Evolutionary conservation across 2,329 filamentous ascomycete genomes (phyloP), one percentile per base, ranked within the genome.

Genomic region (Fusarium praegraminearum): DNA sequence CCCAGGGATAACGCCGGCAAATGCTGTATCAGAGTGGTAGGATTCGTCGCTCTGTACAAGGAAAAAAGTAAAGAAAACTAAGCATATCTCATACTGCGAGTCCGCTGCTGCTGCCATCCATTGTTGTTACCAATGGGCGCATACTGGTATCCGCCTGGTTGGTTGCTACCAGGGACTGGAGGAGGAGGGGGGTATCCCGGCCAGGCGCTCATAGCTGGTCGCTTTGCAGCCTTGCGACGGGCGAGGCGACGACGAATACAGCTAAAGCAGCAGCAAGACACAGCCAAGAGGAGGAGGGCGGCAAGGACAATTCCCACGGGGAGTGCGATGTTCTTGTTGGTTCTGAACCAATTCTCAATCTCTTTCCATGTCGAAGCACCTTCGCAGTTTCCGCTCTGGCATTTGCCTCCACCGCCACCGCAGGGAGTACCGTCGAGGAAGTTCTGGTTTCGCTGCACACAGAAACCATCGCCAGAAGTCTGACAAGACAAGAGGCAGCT

Each of bases 341-440:
- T 81, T 28, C 87, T 81, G 78, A 98, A 90, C 91, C 93, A 98
- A 64, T 85, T 86, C 56, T 82, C 83, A 67, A 97, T 90, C 80
- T 94, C 90, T 67, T 89, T 90, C 72, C 85, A 85, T 3, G 92
- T 86, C 30, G 87, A 90, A 36, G 88, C 83, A 65, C 93, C 94
- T 73, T 86, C 80, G 80, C 96, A 99, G 72, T 85, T 82, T 44
- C 96, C 96, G 73, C 94, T 95, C 53, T 79, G 77, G 79, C 96
- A 99, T 59, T 83, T 85, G 9, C 96, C 96, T 57, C 93, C 93
- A 20, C 91, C 92, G 54, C 89, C 86, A 77, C 96, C 86, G 77
- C 96, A 99, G 2, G 87, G 83, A 1, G 96, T 98, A 20, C 96
- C 96, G 77, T 99, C 96, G 32, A 98, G 84, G 81, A 97, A 98